phyloP scores from a whole-genome alignment of 164 flowering plant genomes.

The Buxus sempervirens region DNA sequence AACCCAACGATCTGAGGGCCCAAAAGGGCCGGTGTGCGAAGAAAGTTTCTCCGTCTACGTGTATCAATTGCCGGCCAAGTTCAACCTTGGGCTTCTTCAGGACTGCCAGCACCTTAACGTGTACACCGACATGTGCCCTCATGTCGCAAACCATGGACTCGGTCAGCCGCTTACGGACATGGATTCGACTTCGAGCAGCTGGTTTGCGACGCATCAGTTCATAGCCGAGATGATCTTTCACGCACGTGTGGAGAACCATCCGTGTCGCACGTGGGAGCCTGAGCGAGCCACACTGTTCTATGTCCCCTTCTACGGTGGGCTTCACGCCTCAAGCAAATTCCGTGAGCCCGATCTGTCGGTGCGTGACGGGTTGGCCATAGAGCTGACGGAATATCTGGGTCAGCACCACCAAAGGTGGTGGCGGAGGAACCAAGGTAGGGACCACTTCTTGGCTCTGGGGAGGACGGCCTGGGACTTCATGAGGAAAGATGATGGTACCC shows the following conservation, averaged over 20 bases:
- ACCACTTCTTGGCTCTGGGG: slow-evolving; percentile 58
- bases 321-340: slow-evolving; percentile 46
- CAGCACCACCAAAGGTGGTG: slow-evolving; percentile 36
- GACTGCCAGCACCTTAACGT: slow-evolving; percentile 40
- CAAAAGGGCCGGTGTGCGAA: background rate
- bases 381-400: slow-evolving; percentile 29
- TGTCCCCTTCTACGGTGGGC: slow-evolving; percentile 36
- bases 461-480: slow-evolving; percentile 73
- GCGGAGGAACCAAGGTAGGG: slow-evolving; percentile 34
- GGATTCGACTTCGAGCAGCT: slow-evolving; percentile 7
- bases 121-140: slow-evolving; percentile 58
- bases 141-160: slow-evolving; percentile 49
- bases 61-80: slow-evolving; percentile 41
- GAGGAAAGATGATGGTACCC: slow-evolving; percentile 31
- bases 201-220: slow-evolving; percentile 58
- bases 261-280: slow-evolving; percentile 28
- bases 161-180: slow-evolving; percentile 33
- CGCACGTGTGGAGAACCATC: slow-evolving; percentile 29
- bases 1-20: background rate
- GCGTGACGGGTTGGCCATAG: slow-evolving; percentile 36
- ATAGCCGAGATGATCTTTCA: slow-evolving; percentile 58
- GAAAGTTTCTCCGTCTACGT: slow-evolving; percentile 30
- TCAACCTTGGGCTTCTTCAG: slow-evolving; percentile 37
- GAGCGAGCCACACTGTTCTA: slow-evolving; percentile 19
- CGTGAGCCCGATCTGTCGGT: slow-evolving; percentile 27